phyloP scores from a whole-genome alignment of 352 stramenopile species.

The Globisporangium barbulae region DNA sequence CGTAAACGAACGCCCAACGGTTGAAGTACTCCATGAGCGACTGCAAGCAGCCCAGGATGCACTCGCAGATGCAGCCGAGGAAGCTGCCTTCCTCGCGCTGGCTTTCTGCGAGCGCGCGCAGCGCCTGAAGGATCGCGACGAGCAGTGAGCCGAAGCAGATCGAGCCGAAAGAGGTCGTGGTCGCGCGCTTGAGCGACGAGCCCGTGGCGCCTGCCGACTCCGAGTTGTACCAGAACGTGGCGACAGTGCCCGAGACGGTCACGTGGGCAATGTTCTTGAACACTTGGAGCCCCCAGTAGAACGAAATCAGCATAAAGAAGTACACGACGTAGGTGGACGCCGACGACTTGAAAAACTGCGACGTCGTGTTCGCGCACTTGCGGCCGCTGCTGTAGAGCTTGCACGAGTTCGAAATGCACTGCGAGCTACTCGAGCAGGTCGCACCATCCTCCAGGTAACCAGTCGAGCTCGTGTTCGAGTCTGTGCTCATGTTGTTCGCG shows the following conservation, averaged over 20 bases:
- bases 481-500: conserved; percentile 70
- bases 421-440: conserved; percentile 23
- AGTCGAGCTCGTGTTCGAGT: conserved; percentile 18
- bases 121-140: conserved; percentile 90
- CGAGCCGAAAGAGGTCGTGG: conserved; percentile 93
- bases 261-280: conserved; percentile 93
- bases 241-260: conserved; percentile 90
- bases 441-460: conserved; percentile 16
- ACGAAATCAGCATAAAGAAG: conserved; percentile 90
- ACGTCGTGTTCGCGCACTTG: conserved; percentile 20
- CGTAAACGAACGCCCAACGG: conserved; percentile 93
- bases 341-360: conserved; percentile 35
- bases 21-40: conserved; percentile 92
- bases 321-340: conserved; percentile 39
- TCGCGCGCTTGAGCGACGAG: conserved; percentile 77
- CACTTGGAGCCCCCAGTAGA: conserved; percentile 93
- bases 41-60: conserved; percentile 79
- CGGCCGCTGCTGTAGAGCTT: conserved; percentile 15
- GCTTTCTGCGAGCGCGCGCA: conserved; percentile 77
- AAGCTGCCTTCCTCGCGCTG: conserved; percentile 66
- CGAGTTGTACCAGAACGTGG: conserved; percentile 94
- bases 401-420: conserved; percentile 46
- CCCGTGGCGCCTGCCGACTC: conserved; percentile 84
- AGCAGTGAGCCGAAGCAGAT: conserved; percentile 95
- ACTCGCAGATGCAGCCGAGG: conserved; percentile 78